Percentiles rank a stretch among this genome's conserved stretches.
These are phyloP conservation scores for Fraxinus velutina DNA, from an alignment of 305 asterid genomes.

Conservation along the genomic window DNA sequence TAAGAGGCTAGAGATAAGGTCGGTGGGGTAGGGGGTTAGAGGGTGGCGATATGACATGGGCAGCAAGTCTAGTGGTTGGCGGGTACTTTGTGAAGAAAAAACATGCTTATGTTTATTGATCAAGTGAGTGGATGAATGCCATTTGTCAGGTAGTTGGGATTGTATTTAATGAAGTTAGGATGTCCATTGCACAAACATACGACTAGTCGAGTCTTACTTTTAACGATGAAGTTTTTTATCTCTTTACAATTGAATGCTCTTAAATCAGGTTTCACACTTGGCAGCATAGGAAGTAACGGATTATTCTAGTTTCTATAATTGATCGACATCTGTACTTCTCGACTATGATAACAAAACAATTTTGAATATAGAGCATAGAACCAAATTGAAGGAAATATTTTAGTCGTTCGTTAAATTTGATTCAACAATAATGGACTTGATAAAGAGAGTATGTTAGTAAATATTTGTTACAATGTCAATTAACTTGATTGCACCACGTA, in stretches of 20 bases:
- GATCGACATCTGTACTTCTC: neutral
- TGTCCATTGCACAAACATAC: neutral
- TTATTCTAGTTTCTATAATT: neutral
- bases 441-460: neutral
- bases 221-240: neutral
- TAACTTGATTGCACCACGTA: neutral
- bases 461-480: neutral
- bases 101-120: neutral
- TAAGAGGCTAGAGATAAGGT: neutral
- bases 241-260: neutral
- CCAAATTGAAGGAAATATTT: neutral
- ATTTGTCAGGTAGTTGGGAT: slow-evolving; percentile 7
- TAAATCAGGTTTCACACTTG: neutral
- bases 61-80: neutral
- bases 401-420: neutral
- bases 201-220: neutral
- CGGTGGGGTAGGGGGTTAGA: neutral
- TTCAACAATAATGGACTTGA: neutral
- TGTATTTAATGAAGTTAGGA: slow-evolving; percentile 17
- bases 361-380: neutral
- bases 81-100: neutral
- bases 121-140: neutral
- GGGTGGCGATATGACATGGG: neutral
- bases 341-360: neutral
- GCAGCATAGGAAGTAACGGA: neutral